Evolutionary conservation across 2,329 filamentous ascomycete genomes (phyloP), one percentile per base, ranked within the genome.

Genomic region (Rhytidhysteron rufulum): DNA sequence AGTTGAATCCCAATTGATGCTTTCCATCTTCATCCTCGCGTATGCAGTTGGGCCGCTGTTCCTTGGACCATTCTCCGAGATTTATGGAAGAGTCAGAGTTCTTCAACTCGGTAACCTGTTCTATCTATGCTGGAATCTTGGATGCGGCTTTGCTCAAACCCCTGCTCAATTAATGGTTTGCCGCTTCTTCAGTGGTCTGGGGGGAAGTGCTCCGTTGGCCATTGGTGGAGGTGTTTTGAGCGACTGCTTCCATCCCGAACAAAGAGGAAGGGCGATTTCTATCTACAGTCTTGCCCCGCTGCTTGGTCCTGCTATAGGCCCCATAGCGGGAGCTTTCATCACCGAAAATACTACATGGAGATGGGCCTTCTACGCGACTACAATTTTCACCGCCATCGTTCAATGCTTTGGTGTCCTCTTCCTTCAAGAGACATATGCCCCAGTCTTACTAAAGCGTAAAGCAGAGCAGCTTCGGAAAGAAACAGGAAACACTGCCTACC

Each of bases 351-450:
- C 74, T 6, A 80, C 75, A 1, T 88, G 85, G 85, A 74, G 83
- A 29, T 88, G 85, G 85, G 77, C 80, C 6, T 88, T 88, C 66
- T 86, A 77, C 65, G 71, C 79, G 0, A 84, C 81, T 1, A 78
- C 79, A 1, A 82, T 87, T 41, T 69, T 70, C 18, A 79, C 80
- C 41, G 82, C 71, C 2, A 43, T 78, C 10, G 76, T 88, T 37
- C 82, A 86, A 55, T 43, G 74, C 9, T 65, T 75, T 6, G 83
- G 83, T 4, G 60, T 86, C 35, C 76, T 82, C 57, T 74, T 82
- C 48, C 70, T 82, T 1, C 72, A 73, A 40, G 83, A 86, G 56
- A 85, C 82, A 2, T 86, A 85, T 59, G 77, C 73, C 0, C 81
- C 83, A 0, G 77, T 77, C 15, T 71, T 88, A 4, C 73, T 87